Conservation (phyloP, 192 early-diverging fungal genomes). For the Mortierella hygrophila region DNA sequence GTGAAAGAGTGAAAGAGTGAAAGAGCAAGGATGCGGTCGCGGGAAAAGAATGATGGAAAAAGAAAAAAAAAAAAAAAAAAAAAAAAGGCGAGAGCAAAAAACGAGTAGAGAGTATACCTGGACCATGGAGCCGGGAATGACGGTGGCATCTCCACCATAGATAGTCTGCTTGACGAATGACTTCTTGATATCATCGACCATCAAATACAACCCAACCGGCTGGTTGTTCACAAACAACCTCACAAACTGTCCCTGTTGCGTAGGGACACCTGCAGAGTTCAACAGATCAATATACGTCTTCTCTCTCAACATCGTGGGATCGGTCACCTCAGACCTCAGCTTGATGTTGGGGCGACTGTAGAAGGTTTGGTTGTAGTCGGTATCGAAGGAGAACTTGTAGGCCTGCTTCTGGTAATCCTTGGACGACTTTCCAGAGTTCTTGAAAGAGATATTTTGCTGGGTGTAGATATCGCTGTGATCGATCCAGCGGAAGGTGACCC, state of each 20-base stretch:
- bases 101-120: slow-evolving; percentile 13
- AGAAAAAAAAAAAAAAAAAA: background rate
- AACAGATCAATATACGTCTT: slow-evolving; percentile 58
- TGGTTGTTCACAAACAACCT: slow-evolving; percentile 55
- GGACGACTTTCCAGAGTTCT: slow-evolving; percentile 55
- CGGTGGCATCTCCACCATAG: slow-evolving; percentile 19
- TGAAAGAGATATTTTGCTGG: slow-evolving; percentile 44
- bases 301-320: slow-evolving; percentile 56
- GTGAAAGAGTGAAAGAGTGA: background rate
- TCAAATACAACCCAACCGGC: slow-evolving; percentile 55
- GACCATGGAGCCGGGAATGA: slow-evolving; percentile 25
- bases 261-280: slow-evolving; percentile 44
- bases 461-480: slow-evolving; percentile 33
- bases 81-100: background rate
- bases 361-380: slow-evolving; percentile 50
- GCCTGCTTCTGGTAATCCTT: slow-evolving; percentile 59
- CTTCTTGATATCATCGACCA: slow-evolving; percentile 62
- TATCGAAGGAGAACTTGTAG: slow-evolving; percentile 56
- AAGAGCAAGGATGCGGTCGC: no score
- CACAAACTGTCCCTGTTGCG: slow-evolving; percentile 39
- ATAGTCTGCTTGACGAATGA: slow-evolving; percentile 57
- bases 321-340: slow-evolving; percentile 44
- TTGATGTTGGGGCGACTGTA: slow-evolving; percentile 52
- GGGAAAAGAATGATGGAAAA: background rate
- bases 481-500: slow-evolving; percentile 49